Percentiles rank a stretch among this genome's conserved stretches.
These are phyloP conservation scores for Metarhizium album DNA, from an alignment of 2,329 filamentous ascomycete species.

Conservation along the genomic window DNA sequence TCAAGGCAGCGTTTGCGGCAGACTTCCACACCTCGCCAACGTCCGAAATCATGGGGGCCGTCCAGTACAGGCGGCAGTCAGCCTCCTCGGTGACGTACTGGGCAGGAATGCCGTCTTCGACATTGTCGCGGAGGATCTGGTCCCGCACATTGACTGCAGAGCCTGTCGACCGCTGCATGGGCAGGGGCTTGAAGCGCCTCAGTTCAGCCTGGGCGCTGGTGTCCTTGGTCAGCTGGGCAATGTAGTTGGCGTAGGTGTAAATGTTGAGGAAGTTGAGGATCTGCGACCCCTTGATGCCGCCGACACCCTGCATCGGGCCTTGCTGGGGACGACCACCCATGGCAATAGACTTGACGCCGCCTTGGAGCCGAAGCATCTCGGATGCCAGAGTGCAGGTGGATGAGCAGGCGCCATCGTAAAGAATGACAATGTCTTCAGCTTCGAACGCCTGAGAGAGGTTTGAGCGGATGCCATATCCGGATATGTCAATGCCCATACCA, in stretches of 20 bases:
- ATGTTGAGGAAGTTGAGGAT: slow-evolving; percentile 22
- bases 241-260: slow-evolving; percentile 13
- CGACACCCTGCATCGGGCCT: slow-evolving; percentile 41
- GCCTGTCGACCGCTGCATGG: slow-evolving; percentile 20
- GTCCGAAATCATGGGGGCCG: slow-evolving; percentile 35
- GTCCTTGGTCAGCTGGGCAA: slow-evolving; percentile 17
- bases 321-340: slow-evolving; percentile 37
- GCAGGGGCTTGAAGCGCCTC: slow-evolving; percentile 20
- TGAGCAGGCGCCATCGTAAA: slow-evolving; percentile 49
- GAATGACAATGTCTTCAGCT: slow-evolving; percentile 45
- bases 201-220: slow-evolving; percentile 17
- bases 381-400: slow-evolving; percentile 47
- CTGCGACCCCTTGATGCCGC: slow-evolving; percentile 41
- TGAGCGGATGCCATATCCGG: slow-evolving; percentile 30
- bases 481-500: slow-evolving; percentile 21
- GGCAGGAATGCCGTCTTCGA: slow-evolving; percentile 30
- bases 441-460: slow-evolving; percentile 40
- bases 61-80: slow-evolving; percentile 42
- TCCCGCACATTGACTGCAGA: slow-evolving; percentile 29
- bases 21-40: slow-evolving; percentile 36
- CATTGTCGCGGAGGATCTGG: slow-evolving; percentile 24
- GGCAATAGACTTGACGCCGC: slow-evolving; percentile 39
- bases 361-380: slow-evolving; percentile 41
- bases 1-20: slow-evolving; percentile 28
- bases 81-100: slow-evolving; percentile 37